Percentiles rank a stretch among this genome's conserved stretches.
phyloP scores from a whole-genome alignment of 352 stramenopile species.

The Globisporangium carolinianum region DNA sequence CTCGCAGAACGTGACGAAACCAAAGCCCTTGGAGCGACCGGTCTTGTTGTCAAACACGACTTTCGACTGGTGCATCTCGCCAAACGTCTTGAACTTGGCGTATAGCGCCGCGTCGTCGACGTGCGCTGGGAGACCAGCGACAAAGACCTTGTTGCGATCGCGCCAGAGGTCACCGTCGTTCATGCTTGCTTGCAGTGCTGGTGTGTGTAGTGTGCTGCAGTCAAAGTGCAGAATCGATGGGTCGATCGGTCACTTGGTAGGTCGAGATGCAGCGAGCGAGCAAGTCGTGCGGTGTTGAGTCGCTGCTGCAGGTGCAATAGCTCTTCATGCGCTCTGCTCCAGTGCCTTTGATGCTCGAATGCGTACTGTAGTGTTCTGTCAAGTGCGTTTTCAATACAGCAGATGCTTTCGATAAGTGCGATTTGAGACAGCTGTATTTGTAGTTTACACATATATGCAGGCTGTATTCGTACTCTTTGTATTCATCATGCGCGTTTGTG shows the following conservation, averaged over 20 bases:
- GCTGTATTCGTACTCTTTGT: too few species aligned
- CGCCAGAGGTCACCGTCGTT: conserved; percentile 67
- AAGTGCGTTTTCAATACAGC: conserved; percentile 1
- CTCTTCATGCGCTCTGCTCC: conserved; percentile 6
- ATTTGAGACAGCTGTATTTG: too few species aligned
- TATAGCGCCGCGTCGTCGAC: conserved; percentile 64
- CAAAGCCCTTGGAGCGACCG: conserved; percentile 64
- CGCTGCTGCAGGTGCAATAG: not conserved
- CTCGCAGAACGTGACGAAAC: conserved; percentile 78
- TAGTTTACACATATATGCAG: too few species aligned
- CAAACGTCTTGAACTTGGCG: conserved; percentile 66
- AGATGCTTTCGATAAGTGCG: too few species aligned
- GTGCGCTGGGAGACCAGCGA: conserved; percentile 56
- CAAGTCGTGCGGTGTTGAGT: not conserved
- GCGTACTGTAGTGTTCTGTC: not conserved
- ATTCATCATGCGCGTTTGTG: too few species aligned
- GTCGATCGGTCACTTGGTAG: not conserved
- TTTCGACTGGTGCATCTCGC: conserved; percentile 84
- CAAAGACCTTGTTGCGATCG: conserved; percentile 86
- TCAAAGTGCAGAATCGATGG: not conserved
- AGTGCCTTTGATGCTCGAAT: not conserved
- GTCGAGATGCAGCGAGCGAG: too few species aligned
- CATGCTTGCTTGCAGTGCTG: conserved; percentile 19
- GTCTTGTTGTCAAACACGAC: conserved; percentile 72
- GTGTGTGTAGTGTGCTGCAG: not conserved